These are phyloP conservation scores for Haematococcus lacustris DNA, from an alignment of 139 green algal genomes.

Conservation along the genomic window DNA sequence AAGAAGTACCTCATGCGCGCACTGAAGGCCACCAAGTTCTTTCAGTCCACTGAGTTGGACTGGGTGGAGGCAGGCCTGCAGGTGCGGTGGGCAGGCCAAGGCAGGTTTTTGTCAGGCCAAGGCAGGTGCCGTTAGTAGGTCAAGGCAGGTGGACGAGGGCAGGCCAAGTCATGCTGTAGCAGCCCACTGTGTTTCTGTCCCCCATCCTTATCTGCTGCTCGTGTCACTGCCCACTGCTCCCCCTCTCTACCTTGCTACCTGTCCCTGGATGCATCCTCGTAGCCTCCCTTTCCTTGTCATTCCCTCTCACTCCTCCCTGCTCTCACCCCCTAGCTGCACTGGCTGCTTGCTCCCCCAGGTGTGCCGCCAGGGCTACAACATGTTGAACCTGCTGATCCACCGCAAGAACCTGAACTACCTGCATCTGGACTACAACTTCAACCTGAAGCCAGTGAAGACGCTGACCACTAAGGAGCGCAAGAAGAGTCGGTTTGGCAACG, in stretches of 20 bases:
- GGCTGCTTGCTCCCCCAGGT: slow-evolving; percentile 74
- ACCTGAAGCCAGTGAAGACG: slow-evolving; percentile 99
- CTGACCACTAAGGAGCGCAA: slow-evolving; percentile 98
- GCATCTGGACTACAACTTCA: slow-evolving; percentile 99
- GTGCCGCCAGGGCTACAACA: slow-evolving; percentile 99
- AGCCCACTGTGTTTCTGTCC: no score
- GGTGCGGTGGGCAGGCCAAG: no score
- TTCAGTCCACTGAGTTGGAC: slow-evolving; percentile 97
- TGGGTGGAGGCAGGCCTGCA: slow-evolving; percentile 98
- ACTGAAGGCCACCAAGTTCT: slow-evolving; percentile 97
- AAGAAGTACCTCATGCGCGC: slow-evolving; percentile 90
- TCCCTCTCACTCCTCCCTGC: no score
- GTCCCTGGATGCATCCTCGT: no score
- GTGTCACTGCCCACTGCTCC: no score
- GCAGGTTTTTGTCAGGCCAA: no score
- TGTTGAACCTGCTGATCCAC: slow-evolving; percentile 99
- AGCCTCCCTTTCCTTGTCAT: no score
- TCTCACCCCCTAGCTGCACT: no score
- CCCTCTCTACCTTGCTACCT: no score
- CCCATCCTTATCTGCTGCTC: no score
- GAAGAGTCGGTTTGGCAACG: slow-evolving; percentile 98
- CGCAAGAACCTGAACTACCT: slow-evolving; percentile 99
- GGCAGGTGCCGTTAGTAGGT: not conserved
- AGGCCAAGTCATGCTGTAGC: no score
- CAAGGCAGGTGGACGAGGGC: not conserved